Conservation (phyloP, 2,329 filamentous ascomycete species). For the Epichloe festucae region DNA sequence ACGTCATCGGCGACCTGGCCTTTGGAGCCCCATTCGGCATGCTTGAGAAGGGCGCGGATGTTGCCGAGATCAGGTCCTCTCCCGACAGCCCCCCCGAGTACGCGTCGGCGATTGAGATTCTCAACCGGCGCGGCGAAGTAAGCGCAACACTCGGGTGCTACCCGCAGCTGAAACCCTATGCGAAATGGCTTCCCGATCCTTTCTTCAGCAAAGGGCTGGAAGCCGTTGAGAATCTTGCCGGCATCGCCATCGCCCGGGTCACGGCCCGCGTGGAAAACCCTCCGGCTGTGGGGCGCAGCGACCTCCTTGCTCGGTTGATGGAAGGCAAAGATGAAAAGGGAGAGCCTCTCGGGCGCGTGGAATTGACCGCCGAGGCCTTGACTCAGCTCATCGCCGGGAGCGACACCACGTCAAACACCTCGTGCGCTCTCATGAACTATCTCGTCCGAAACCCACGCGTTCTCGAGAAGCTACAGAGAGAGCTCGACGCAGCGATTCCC, state of each 20-base stretch:
- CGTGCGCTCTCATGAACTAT: constrained; percentile 74
- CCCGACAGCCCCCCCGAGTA: constrained; percentile 50
- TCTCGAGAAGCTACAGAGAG: constrained; percentile 56
- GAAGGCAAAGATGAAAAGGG: constrained; percentile 74
- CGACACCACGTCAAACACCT: constrained; percentile 68
- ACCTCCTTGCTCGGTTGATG: constrained; percentile 73
- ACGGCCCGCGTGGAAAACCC: constrained; percentile 58
- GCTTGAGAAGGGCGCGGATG: constrained; percentile 62
- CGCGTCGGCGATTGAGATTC: constrained; percentile 70
- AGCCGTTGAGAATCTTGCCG: constrained; percentile 69
- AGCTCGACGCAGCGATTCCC: constrained; percentile 61
- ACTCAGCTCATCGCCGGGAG: constrained; percentile 76
- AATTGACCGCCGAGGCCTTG: constrained; percentile 77
- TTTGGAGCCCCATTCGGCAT: constrained; percentile 48
- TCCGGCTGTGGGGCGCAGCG: constrained; percentile 53
- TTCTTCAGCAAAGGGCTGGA: constrained; percentile 66
- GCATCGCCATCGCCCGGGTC: constrained; percentile 77
- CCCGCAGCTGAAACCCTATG: constrained; percentile 65
- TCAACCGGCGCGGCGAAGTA: constrained; percentile 80
- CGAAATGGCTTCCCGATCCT: constrained; percentile 65
- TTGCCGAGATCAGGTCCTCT: constrained; percentile 56
- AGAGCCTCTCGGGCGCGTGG: constrained; percentile 59
- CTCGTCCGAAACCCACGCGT: constrained; percentile 57
- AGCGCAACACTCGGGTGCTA: constrained; percentile 66
- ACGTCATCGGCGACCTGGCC: constrained; percentile 35